Evolutionary conservation across 371 early-diverging fungal species (phyloP).

Genomic region (Pancytospora philotis): DNA sequence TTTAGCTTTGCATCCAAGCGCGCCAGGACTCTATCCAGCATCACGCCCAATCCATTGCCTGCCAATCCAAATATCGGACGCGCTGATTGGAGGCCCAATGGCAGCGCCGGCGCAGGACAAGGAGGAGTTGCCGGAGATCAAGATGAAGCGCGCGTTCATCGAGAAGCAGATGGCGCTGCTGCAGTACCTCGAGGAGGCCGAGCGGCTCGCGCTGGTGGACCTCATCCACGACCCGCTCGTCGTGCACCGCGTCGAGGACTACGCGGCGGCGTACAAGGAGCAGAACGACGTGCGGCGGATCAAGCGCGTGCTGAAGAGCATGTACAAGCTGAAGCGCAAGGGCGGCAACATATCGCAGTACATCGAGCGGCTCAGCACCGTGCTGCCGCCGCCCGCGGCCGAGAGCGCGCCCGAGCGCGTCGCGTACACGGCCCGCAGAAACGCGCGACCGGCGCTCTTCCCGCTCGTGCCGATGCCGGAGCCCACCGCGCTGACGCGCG

Average conservation of each 20-base stretch:
- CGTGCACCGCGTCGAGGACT: background rate
- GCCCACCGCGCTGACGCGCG: background rate
- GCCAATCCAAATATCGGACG: too few species aligned
- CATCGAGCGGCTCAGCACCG: background rate
- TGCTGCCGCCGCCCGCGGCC: background rate
- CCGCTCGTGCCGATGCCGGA: background rate
- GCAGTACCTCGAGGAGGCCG: background rate
- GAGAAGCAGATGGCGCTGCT: background rate
- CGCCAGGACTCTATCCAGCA: too few species aligned
- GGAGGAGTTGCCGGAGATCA: background rate
- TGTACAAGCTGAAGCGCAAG: background rate
- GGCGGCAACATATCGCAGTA: background rate
- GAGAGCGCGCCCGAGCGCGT: background rate
- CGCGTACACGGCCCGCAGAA: too few species aligned
- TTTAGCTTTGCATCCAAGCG: too few species aligned
- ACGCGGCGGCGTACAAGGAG: constrained; percentile 4
- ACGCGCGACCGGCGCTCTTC: background rate
- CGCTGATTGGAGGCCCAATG: too few species aligned
- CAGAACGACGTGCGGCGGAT: background rate
- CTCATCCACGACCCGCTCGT: constrained; percentile 3
- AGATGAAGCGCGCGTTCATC: constrained; percentile 2
- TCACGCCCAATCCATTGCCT: too few species aligned
- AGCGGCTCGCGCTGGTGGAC: background rate
- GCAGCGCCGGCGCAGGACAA: background rate
- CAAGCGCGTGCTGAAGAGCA: background rate